These are phyloP conservation scores for Penicillium brevicompactum DNA, from an alignment of 2,329 filamentous ascomycete species.

Conservation along the genomic window DNA sequence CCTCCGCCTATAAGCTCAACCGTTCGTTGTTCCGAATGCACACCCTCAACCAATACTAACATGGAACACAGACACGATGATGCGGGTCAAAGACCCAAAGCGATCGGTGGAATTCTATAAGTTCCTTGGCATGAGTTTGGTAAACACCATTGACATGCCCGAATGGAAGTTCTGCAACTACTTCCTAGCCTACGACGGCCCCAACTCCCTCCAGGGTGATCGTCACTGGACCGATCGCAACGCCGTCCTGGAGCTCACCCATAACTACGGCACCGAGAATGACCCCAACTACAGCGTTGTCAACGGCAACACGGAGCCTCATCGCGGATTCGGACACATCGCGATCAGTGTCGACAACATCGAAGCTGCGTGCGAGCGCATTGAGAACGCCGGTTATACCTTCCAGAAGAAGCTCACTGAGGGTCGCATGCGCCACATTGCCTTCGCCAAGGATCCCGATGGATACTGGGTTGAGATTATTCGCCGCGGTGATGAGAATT, in stretches of 20 bases:
- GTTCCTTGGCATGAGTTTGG: constrained; percentile 81
- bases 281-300: constrained; percentile 78
- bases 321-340: constrained; percentile 82
- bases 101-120: constrained; percentile 90
- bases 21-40: constrained; percentile 46
- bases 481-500: constrained; percentile 73
- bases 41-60: constrained; percentile 11
- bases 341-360: constrained; percentile 83
- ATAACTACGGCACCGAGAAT: constrained; percentile 85
- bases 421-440: constrained; percentile 83
- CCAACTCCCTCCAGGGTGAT: constrained; percentile 71
- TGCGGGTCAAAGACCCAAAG: constrained; percentile 93
- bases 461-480: constrained; percentile 68
- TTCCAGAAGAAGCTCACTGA: constrained; percentile 96
- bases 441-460: constrained; percentile 87
- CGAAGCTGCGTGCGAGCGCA: constrained; percentile 82
- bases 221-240: constrained; percentile 79
- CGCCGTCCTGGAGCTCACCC: constrained; percentile 83
- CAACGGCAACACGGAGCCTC: constrained; percentile 89
- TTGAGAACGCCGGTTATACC: constrained; percentile 86
- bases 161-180: constrained; percentile 94
- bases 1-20: constrained; percentile 66
- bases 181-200: constrained; percentile 86
- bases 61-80: constrained; percentile 58
- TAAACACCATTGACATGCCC: constrained; percentile 79